Conservation (phyloP, 805 yeast genomes). For the Priceomyces carsonii region DNA sequence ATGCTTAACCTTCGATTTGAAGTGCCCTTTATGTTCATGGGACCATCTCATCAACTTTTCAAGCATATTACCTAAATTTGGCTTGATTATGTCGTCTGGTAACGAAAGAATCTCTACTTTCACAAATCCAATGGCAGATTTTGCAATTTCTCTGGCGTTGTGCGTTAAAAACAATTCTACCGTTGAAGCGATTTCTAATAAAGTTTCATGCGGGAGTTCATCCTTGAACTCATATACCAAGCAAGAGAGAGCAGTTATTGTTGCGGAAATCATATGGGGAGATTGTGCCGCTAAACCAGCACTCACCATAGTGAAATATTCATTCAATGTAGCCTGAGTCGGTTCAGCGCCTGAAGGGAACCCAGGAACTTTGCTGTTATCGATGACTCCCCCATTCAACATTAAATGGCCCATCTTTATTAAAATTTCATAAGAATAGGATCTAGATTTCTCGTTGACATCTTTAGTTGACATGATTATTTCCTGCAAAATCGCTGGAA, state of each 20-base stretch:
- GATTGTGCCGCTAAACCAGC: constrained; percentile 95
- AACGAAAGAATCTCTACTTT: constrained; percentile 83
- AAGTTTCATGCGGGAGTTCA: constrained; percentile 55
- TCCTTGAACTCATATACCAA: constrained; percentile 82
- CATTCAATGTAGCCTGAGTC: constrained; percentile 68
- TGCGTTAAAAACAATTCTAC: constrained; percentile 89
- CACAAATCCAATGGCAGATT: constrained; percentile 90
- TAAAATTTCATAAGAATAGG: constrained; percentile 70
- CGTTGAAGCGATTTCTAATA: constrained; percentile 78
- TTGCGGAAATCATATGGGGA: constrained; percentile 95
- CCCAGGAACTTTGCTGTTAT: constrained; percentile 65
- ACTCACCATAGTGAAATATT: constrained; percentile 87
- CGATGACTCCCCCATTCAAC: constrained; percentile 66
- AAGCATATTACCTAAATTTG: constrained; percentile 65
- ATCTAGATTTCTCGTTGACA: constrained; percentile 88
- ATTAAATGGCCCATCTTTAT: constrained; percentile 80
- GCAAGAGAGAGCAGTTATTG: constrained; percentile 84
- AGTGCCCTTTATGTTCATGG: constrained; percentile 93
- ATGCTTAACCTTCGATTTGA: constrained; percentile 90
- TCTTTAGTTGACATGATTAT: constrained; percentile 89
- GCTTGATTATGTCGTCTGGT: constrained; percentile 72
- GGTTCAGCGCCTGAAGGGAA: constrained; percentile 64
- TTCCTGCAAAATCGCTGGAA: constrained; percentile 83
- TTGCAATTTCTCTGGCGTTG: constrained; percentile 89
- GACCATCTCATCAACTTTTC: constrained; percentile 86